Base-by-base conservation (phyloP, 768 basidiomycete genomes). In the Leccinellum luteum region DNA sequence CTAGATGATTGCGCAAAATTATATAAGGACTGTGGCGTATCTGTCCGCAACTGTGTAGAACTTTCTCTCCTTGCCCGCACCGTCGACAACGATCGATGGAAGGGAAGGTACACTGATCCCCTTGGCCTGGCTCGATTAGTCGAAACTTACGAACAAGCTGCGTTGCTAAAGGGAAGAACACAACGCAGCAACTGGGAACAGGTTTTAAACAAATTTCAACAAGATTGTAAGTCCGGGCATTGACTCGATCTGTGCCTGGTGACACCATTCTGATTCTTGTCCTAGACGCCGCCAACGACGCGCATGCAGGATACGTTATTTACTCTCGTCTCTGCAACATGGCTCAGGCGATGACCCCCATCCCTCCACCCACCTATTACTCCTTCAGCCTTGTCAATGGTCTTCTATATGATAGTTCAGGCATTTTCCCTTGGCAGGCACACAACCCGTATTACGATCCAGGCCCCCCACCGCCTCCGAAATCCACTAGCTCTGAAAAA, bases 261-360 rank as follows among this genome's bases (percentile, higher is more conserved):
- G 55, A 32, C 25, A n/a, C 1, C 14, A 55, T 62, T 32, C 23
- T 68, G 49, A 60, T 60, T 48, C 9, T 35, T 51, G 28, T 48
- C 21, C 25, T 60, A 87, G 89, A 91, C 71, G 90, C 87, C 4
- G 81, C 79, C 31, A 86, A 88, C 65, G 90, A 92, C 62, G 85
- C 85, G 2, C 83, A 86, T 64, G 80, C 87, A 4, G 87, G 84
- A 13, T 82, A 82, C 60, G 60, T 71, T 1, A 60, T 91, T 23
- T 85, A 84, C 68, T 69, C 63, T 30, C 76, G 69, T 31, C 74
- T 92, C 9, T 55, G 68, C 6, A 58, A 56, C 8, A 80, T 89
- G 78, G 70, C 77, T 17, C 58, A 65, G 28, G 51, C 64, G 12
- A 72, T 76, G 56, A 69, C 78, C 48, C 66, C 64, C 19, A 32